A percentile compares a stretch with the other conserved stretches of the same genome.
Evolutionary conservation across 345 rosid genomes (phyloP).

Genomic region (Noccaea bulbosa): DNA sequence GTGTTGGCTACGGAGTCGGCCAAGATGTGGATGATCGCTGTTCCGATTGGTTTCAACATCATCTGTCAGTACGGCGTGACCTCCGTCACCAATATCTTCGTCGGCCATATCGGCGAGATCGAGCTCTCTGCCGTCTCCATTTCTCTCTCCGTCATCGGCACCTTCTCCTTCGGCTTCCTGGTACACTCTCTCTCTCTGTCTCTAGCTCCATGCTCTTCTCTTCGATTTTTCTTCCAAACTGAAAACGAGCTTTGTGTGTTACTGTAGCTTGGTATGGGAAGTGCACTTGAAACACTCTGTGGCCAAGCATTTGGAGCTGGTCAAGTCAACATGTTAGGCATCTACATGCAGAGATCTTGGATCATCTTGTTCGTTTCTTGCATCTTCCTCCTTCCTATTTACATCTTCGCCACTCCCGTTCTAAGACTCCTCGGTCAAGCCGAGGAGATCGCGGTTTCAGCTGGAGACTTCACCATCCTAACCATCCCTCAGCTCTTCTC

Average conservation of each 20-base stretch:
- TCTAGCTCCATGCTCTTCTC: not conserved
- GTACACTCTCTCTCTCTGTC: slow-evolving; percentile 31
- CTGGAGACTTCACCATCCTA: slow-evolving; percentile 60
- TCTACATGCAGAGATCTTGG: slow-evolving; percentile 88
- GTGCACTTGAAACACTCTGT: slow-evolving; percentile 88
- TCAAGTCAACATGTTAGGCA: slow-evolving; percentile 67
- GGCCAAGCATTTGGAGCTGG: slow-evolving; percentile 97
- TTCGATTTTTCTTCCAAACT: too few species aligned
- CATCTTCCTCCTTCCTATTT: slow-evolving; percentile 57
- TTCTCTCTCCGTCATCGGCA: slow-evolving; percentile 68
- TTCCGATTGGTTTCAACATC: slow-evolving; percentile 54
- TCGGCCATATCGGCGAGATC: slow-evolving; percentile 66
- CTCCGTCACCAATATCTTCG: slow-evolving; percentile 62
- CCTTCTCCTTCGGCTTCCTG: slow-evolving; percentile 82
- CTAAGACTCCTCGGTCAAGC: slow-evolving; percentile 65
- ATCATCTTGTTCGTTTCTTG: slow-evolving; percentile 55
- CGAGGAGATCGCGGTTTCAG: slow-evolving; percentile 55
- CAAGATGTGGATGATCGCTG: slow-evolving; percentile 70
- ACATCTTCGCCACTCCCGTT: slow-evolving; percentile 67
- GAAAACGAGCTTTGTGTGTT: not conserved
- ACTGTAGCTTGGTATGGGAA: slow-evolving; percentile 87
- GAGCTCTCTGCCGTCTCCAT: slow-evolving; percentile 75
- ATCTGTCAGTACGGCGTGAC: slow-evolving; percentile 62
- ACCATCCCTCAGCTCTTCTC: slow-evolving; percentile 71
- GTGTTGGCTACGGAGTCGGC: slow-evolving; percentile 56